A percentile compares a stretch with the other conserved stretches of the same genome.
These are phyloP conservation scores for Arxiozyma telluris DNA, from an alignment of 1,139 yeast species.

Conservation along the genomic window DNA sequence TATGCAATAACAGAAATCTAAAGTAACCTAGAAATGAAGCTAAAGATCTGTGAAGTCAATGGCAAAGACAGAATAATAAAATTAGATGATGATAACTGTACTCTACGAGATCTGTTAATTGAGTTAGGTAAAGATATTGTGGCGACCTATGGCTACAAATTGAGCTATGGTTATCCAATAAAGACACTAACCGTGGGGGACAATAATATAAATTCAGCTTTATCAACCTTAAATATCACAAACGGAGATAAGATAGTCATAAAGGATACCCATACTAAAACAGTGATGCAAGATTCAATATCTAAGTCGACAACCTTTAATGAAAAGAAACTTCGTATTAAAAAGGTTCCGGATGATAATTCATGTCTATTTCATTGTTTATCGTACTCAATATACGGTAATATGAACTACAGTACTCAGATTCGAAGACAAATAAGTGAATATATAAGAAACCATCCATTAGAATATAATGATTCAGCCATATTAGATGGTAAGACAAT, in stretches of 20 bases:
- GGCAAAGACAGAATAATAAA: constrained; percentile 18
- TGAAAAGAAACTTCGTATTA: not conserved
- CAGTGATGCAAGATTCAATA: not conserved
- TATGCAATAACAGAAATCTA: not conserved
- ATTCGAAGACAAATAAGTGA: constrained; percentile 20
- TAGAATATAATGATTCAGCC: constrained; percentile 43
- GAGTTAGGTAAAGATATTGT: constrained; percentile 38
- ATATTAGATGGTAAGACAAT: constrained; percentile 48
- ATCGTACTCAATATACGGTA: constrained; percentile 43
- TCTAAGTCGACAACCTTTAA: not conserved
- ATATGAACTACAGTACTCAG: constrained; percentile 19
- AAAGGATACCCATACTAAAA: not conserved
- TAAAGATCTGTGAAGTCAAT: constrained; percentile 19
- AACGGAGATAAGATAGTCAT: not conserved
- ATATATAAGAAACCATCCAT: constrained; percentile 38
- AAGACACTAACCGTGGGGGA: not conserved
- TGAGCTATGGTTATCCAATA: not conserved
- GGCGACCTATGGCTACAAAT: constrained; percentile 1
- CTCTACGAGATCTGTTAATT: constrained; percentile 16
- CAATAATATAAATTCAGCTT: too few species aligned
- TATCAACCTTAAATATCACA: not conserved
- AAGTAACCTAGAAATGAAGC: constrained; percentile 19
- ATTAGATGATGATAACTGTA: constrained; percentile 21
- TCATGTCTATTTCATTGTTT: constrained; percentile 71
- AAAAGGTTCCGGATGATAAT: constrained; percentile 40